Conservation (phyloP, 73 alveolate genomes). For the Uronychia binucleata region DNA sequence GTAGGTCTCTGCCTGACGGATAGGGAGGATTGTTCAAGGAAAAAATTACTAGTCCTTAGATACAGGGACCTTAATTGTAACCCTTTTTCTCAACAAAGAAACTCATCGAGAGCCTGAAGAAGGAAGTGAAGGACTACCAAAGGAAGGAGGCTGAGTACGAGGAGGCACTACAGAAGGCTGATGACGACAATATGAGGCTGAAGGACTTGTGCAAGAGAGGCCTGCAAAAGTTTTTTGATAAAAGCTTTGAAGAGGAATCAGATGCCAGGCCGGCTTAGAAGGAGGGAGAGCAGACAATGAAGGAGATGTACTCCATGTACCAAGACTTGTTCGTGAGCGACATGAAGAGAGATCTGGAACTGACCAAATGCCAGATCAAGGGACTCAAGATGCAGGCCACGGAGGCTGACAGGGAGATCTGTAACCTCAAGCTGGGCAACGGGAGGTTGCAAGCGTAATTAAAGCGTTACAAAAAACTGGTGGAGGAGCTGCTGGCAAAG, state of each 20-base stretch:
- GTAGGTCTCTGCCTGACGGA: too few species aligned
- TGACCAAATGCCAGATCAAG: slow-evolving; percentile 41
- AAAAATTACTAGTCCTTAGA: too few species aligned
- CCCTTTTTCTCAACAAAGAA: too few species aligned
- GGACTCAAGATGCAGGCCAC: slow-evolving; percentile 45
- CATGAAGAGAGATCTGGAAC: slow-evolving; percentile 51
- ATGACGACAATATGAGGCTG: not conserved
- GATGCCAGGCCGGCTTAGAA: too few species aligned
- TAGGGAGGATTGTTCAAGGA: too few species aligned
- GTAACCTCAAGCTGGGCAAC: slow-evolving; percentile 43
- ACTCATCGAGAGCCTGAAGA: too few species aligned
- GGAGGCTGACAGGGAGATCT: slow-evolving; percentile 40
- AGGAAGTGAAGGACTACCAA: too few species aligned
- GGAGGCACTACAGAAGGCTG: not conserved
- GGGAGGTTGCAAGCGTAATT: slow-evolving; percentile 37
- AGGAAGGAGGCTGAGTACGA: too few species aligned
- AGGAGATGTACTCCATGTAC: slow-evolving; percentile 65
- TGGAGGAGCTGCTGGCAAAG: slow-evolving; percentile 24
- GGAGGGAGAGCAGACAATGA: too few species aligned
- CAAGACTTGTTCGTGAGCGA: slow-evolving; percentile 64
- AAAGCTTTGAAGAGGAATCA: not conserved
- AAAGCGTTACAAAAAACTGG: slow-evolving; percentile 53
- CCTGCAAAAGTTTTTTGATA: not conserved
- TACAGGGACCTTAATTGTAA: too few species aligned
- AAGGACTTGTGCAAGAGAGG: not conserved